phyloP scores from a whole-genome alignment of 345 rosid species.

The Mercurialis annua region DNA sequence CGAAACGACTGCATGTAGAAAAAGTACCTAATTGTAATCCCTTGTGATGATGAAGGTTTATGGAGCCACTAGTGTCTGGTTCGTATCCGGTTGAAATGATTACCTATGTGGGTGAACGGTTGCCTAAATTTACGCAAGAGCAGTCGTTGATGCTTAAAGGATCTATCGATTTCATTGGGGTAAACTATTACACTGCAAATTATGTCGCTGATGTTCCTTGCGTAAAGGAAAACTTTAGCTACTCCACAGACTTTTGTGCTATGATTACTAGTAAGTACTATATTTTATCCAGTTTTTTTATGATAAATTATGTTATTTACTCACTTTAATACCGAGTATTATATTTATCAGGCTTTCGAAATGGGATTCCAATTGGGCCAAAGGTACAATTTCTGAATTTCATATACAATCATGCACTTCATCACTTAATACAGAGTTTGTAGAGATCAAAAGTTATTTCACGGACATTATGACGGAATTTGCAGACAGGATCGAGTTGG shows the following conservation, averaged over 20 bases:
- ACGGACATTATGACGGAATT: neutral
- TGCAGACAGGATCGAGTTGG: slow-evolving; percentile 16
- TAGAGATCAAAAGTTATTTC: neutral
- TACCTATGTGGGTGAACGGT: neutral
- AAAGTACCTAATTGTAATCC: neutral
- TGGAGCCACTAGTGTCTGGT: slow-evolving; percentile 15
- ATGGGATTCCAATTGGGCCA: slow-evolving; percentile 46
- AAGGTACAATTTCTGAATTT: slow-evolving; percentile 26
- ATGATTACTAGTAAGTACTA: neutral
- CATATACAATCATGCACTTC: neutral
- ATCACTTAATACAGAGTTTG: no score
- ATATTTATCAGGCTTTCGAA: slow-evolving; percentile 25
- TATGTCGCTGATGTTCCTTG: slow-evolving; percentile 7
- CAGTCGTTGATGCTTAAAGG: slow-evolving; percentile 9
- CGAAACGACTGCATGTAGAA: neutral
- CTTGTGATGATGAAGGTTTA: slow-evolving; percentile 10
- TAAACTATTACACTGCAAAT: slow-evolving; percentile 8
- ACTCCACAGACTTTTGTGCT: neutral
- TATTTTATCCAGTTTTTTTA: neutral
- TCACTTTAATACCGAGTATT: neutral
- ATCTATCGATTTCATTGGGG: slow-evolving; percentile 13
- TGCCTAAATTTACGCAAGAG: slow-evolving; percentile 5
- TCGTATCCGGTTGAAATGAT: slow-evolving; percentile 11
- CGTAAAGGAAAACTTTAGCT: neutral
- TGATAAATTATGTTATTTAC: neutral